A percentile compares a stretch with the other conserved stretches of the same genome.
Conservation (phyloP, 2,329 filamentous ascomycete species). For the Aspergillus terreus region DNA sequence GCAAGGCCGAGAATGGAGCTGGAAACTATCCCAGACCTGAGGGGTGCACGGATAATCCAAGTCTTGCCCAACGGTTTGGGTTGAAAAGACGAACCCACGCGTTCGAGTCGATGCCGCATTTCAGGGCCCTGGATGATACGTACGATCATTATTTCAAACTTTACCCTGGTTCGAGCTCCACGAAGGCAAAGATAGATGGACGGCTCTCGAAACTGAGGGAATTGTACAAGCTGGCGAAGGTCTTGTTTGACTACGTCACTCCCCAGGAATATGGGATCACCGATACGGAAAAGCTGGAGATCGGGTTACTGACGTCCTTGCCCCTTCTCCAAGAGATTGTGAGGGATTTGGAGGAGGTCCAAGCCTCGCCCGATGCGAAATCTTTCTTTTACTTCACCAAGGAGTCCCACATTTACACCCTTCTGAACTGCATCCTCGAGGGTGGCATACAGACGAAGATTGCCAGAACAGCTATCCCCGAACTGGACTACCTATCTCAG, state of each 20-base stretch:
- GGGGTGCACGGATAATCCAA: constrained; percentile 29
- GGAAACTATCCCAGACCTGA: constrained; percentile 22
- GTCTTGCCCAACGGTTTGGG: constrained; percentile 39
- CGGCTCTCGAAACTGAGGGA: constrained; percentile 86
- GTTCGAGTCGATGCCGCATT: constrained; percentile 40
- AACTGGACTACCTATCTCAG: constrained; percentile 94
- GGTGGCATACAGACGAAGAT: constrained; percentile 97
- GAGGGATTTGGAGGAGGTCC: constrained; percentile 92
- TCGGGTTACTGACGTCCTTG: constrained; percentile 87
- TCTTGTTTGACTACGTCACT: constrained; percentile 96
- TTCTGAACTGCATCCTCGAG: constrained; percentile 96
- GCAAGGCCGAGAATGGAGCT: constrained; percentile 18
- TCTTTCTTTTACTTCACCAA: constrained; percentile 99
- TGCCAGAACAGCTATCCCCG: constrained; percentile 87
- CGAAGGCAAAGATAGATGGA: constrained; percentile 76
- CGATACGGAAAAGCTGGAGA: constrained; percentile 95
- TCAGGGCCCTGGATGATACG: constrained; percentile 49
- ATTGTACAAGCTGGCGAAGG: constrained; percentile 88
- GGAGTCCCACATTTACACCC: constrained; percentile 96
- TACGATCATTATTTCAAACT: constrained; percentile 82
- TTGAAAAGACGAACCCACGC: constrained; percentile 52
- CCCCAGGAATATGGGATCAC: constrained; percentile 98
- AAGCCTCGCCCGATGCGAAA: constrained; percentile 89
- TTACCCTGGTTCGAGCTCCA: constrained; percentile 70
- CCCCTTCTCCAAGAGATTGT: constrained; percentile 96